Evolutionary conservation across 331 rosid genomes (phyloP).

Genomic region (Pyracantha coccinea): DNA sequence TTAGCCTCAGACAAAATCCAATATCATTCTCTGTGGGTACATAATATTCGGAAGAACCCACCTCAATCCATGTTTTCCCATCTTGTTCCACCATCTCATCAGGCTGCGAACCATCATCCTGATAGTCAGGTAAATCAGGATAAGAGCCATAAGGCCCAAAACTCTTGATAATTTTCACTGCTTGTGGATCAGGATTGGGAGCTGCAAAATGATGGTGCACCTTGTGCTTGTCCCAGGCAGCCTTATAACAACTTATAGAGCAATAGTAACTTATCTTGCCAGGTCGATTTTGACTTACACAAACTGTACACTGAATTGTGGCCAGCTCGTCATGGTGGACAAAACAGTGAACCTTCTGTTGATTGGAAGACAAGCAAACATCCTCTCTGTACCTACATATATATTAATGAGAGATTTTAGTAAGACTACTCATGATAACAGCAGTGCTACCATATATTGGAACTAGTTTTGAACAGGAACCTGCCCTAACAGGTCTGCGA

Average conservation of each 20-base stretch:
- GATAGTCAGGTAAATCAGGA: background rate
- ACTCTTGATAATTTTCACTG: background rate
- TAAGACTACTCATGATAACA: too few species aligned
- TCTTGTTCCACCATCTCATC: background rate
- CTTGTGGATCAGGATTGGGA: background rate
- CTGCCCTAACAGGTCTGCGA: background rate
- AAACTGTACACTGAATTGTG: slow-evolving; percentile 2
- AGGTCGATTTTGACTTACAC: slow-evolving; percentile 11
- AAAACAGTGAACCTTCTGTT: slow-evolving; percentile 3
- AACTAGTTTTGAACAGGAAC: background rate
- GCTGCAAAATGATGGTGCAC: background rate
- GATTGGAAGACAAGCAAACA: background rate
- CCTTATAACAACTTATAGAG: background rate
- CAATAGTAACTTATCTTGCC: slow-evolving; percentile 19
- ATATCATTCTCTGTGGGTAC: slow-evolving; percentile 16
- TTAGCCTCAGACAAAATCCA: slow-evolving; percentile 17
- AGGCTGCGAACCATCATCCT: too few species aligned
- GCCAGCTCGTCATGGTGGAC: slow-evolving; percentile 14
- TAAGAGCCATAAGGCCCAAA: slow-evolving; percentile 1
- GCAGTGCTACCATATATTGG: background rate
- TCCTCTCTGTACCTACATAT: slow-evolving; percentile 17
- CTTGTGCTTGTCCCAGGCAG: slow-evolving; percentile 12
- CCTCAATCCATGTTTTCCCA: slow-evolving; percentile 1
- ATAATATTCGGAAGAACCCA: slow-evolving; percentile 5
- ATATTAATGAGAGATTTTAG: too few species aligned